A percentile compares a stretch with the other conserved stretches of the same genome.
phyloP scores from a whole-genome alignment of 2,329 filamentous ascomycete genomes.

The Hirsutella thompsonii region DNA sequence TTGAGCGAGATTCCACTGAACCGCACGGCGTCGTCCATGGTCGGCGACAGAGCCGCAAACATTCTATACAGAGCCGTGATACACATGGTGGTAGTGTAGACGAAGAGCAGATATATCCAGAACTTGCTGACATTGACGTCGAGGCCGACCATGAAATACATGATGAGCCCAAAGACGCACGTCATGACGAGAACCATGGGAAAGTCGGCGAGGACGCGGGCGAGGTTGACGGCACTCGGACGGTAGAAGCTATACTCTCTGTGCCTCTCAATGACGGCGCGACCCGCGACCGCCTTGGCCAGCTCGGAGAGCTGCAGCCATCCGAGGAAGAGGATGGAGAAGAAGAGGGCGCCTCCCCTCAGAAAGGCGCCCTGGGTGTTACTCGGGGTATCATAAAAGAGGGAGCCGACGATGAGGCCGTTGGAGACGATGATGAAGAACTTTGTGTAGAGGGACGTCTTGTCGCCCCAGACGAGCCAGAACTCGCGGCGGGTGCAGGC shows the following conservation, averaged over 20 bases:
- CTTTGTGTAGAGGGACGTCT: constrained; percentile 63
- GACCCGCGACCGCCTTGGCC: constrained; percentile 61
- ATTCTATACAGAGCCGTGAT: constrained; percentile 46
- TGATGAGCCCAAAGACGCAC: constrained; percentile 52
- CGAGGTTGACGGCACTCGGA: constrained; percentile 40
- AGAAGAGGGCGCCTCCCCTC: constrained; percentile 32
- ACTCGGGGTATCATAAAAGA: constrained; percentile 57
- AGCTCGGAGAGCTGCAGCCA: constrained; percentile 67
- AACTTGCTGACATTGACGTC: constrained; percentile 51
- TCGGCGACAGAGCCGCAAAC: constrained; percentile 42
- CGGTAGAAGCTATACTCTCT: constrained; percentile 37
- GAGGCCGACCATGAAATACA: constrained; percentile 68
- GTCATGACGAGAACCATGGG: constrained; percentile 46
- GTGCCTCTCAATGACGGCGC: constrained; percentile 42
- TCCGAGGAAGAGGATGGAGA: constrained; percentile 35
- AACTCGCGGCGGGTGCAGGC: constrained; percentile 61
- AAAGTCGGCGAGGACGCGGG: constrained; percentile 44
- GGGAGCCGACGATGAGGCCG: constrained; percentile 59
- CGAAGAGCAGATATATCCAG: constrained; percentile 52
- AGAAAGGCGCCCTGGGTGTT: constrained; percentile 51
- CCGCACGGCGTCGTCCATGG: constrained; percentile 49
- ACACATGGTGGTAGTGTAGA: constrained; percentile 40
- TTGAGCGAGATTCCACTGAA: constrained; percentile 43
- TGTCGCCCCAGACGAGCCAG: constrained; percentile 67
- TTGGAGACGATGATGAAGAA: constrained; percentile 67